These are phyloP conservation scores for Solanum pinnatisectum DNA, from an alignment of 257 asterid genomes.

Conservation along the genomic window DNA sequence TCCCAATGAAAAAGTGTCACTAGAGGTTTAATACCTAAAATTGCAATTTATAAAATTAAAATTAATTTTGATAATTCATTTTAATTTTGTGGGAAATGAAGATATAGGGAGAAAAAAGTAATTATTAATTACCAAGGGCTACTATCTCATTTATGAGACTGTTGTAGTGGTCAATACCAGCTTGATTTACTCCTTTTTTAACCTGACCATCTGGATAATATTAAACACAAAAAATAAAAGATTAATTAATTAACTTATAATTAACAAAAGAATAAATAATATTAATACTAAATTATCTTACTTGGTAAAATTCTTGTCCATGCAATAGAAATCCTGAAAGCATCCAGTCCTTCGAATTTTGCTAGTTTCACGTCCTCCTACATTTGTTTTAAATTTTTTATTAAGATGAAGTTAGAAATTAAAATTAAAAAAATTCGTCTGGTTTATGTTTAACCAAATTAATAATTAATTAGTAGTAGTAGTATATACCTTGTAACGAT, in stretches of 20 bases:
- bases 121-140: conserved; percentile 26
- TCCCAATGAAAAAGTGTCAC: conserved; percentile 72
- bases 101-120: not conserved
- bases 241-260: not conserved
- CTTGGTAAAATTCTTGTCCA: conserved; percentile 64
- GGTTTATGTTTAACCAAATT: not conserved
- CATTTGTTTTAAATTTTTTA: not conserved
- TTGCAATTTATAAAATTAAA: not conserved
- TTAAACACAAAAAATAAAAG: not conserved
- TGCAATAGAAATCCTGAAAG: conserved; percentile 58
- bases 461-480: not conserved
- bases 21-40: conserved; percentile 42
- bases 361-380: conserved; percentile 47
- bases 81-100: not conserved
- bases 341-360: conserved; percentile 31
- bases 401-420: not conserved
- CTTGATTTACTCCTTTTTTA: conserved; percentile 45
- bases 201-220: conserved; percentile 39
- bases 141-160: conserved; percentile 44
- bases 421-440: not conserved
- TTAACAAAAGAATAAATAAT: not conserved
- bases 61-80: not conserved
- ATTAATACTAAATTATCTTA: conserved; percentile 3
- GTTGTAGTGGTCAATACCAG: conserved; percentile 54
- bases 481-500: conserved; percentile 39